A percentile compares a stretch with the other conserved stretches of the same genome.
These are phyloP conservation scores for Hemileia vastatrix DNA, from an alignment of 1,284 basidiomycete genomes.

Conservation along the genomic window DNA sequence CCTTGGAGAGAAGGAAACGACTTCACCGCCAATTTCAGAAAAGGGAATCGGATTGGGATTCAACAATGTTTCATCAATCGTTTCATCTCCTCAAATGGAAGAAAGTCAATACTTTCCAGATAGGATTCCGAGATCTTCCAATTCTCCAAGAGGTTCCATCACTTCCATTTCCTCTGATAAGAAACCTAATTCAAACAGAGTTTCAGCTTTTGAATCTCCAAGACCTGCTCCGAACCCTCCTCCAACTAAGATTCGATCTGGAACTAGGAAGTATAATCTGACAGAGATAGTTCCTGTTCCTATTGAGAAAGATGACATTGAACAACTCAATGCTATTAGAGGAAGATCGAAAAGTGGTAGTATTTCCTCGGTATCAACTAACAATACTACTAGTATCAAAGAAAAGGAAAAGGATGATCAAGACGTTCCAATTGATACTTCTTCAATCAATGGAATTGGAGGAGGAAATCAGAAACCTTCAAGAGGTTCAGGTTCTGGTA, in stretches of 20 bases:
- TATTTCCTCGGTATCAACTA: background rate
- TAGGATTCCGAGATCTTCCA: background rate
- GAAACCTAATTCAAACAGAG: background rate
- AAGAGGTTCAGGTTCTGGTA: background rate
- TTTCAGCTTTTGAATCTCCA: background rate
- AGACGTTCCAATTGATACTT: background rate
- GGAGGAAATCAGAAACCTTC: background rate
- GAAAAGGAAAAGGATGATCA: background rate
- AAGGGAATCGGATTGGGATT: too few species aligned
- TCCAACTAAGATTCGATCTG: background rate
- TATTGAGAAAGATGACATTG: background rate
- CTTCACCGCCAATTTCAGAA: too few species aligned
- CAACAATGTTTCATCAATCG: too few species aligned
- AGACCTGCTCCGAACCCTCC: background rate
- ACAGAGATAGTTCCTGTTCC: background rate
- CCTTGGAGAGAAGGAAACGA: too few species aligned
- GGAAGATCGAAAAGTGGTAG: background rate
- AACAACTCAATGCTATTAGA: background rate
- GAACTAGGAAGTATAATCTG: background rate
- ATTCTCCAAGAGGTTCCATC: background rate
- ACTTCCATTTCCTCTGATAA: background rate
- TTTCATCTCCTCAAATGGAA: background rate
- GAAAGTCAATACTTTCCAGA: background rate
- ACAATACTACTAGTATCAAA: background rate
- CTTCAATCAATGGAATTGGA: background rate